Conservation (phyloP, 2,329 filamentous ascomycete genomes). For the Fusarium sulawesiense region DNA sequence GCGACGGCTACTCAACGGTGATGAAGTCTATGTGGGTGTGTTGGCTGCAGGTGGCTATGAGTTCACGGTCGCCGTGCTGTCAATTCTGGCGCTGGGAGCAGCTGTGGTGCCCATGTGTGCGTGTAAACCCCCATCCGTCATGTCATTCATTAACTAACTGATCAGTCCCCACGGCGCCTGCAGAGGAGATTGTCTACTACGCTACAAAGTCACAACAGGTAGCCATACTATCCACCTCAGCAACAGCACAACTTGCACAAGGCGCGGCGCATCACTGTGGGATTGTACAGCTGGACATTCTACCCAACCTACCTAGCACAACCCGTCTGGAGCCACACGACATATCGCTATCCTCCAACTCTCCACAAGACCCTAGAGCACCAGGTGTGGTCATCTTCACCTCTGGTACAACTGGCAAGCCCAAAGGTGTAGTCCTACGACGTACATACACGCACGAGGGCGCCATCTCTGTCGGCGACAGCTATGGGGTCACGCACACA, state of each 20-base stretch:
- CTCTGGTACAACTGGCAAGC: background rate
- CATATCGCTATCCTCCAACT: background rate
- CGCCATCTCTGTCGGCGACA: background rate
- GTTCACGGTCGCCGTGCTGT: background rate
- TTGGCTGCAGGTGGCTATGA: background rate
- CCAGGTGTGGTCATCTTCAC: background rate
- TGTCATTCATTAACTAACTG: background rate
- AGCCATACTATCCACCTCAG: background rate
- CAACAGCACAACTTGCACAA: background rate
- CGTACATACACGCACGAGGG: slow-evolving; percentile 1
- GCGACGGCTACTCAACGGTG: background rate
- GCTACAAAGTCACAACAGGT: background rate
- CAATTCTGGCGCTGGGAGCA: background rate
- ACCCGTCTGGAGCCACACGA: background rate
- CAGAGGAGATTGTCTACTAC: background rate
- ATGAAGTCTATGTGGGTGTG: background rate
- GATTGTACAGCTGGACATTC: background rate
- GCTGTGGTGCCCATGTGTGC: background rate
- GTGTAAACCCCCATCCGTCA: background rate
- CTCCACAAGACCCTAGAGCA: background rate
- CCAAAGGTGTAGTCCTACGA: background rate
- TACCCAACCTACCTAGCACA: background rate
- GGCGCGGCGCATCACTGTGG: background rate
- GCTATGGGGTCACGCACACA: background rate
- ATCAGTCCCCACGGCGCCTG: background rate